Base-by-base conservation (phyloP, 768 basidiomycete species). In the Sistotremastrum niveocremeum region DNA sequence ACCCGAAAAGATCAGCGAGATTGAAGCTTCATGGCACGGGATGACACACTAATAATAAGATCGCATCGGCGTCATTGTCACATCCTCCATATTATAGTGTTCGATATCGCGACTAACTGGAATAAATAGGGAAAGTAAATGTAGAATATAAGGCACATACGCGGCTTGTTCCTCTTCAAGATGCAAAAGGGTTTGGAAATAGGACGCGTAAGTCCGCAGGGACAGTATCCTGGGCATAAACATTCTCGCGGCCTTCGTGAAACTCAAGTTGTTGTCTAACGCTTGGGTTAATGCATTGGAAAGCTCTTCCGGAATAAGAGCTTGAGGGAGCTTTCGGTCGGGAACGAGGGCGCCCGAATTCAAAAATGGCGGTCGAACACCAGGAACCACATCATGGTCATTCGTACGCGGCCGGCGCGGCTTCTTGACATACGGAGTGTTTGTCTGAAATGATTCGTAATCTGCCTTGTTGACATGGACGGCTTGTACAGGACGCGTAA, bases 181-280 rank as follows among this genome's bases (percentile, higher is more conserved):
- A 76, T 77, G 78, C 0, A 81, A 52, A 4, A 81, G 56, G 12
- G 61, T 54, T 54, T 73, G 72, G 61, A 76, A 79, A 42, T 65
- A 61, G 0, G 65, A 58, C 0, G 61, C 60, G 50, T 79, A 75
- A 0, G 68, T 65, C 2, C 54, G 55, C 28, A 52, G 57, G 39
- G 67, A 56, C 9, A 79, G 50, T 0, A 39, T 42, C 1, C 12
- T 11, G 0, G 77, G 76, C 7, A 81, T 50, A 39, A 66, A 47
- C 4, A 44, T 45, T 29, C 38, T 41, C n/a, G 48, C 52, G 29
- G 56, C 52, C 4, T 33, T 28, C 0, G 37, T 44, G 1, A 44
- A 40, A 5, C 51, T 49, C 8, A 59, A 46, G n/a, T 45, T 45
- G 8, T 47, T 46, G 2, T 47, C 52, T 49, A 54, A 57, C 41